These are phyloP conservation scores for Jatropha multifida DNA, from an alignment of 441 rosid species.

Conservation along the genomic window DNA sequence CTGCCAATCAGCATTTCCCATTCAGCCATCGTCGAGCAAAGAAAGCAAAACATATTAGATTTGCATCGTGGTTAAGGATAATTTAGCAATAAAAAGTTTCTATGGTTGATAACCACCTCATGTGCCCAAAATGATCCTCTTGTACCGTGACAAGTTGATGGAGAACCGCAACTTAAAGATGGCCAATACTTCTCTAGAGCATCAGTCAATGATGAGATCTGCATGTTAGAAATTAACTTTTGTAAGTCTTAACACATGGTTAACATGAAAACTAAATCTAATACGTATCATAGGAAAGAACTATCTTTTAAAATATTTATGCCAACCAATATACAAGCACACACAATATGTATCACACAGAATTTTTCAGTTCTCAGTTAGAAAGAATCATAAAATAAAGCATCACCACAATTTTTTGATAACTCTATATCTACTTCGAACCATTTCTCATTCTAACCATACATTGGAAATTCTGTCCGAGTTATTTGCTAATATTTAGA, in stretches of 20 bases:
- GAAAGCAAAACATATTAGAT: slow-evolving; percentile 41
- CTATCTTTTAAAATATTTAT: background rate
- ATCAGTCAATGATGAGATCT: slow-evolving; percentile 67
- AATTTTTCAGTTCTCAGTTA: background rate
- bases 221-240: slow-evolving; percentile 24
- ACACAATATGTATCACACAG: background rate
- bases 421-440: background rate
- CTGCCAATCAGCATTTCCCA: slow-evolving; percentile 42
- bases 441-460: background rate
- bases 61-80: slow-evolving; percentile 13
- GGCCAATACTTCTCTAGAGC: slow-evolving; percentile 84
- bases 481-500: background rate
- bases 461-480: background rate
- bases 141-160: slow-evolving; percentile 73
- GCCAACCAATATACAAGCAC: background rate
- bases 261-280: background rate
- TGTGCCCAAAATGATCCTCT: slow-evolving; percentile 93
- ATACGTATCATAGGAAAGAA: background rate
- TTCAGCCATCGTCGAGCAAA: slow-evolving; percentile 35
- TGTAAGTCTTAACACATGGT: background rate
- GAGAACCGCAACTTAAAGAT: slow-evolving; percentile 62
- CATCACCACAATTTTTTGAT: background rate
- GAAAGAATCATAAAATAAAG: background rate
- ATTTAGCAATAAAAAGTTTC: slow-evolving; percentile 9
- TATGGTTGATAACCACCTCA: slow-evolving; percentile 50